phyloP scores from a whole-genome alignment of 2,329 filamentous ascomycete species.

The Beauveria bassiana region DNA sequence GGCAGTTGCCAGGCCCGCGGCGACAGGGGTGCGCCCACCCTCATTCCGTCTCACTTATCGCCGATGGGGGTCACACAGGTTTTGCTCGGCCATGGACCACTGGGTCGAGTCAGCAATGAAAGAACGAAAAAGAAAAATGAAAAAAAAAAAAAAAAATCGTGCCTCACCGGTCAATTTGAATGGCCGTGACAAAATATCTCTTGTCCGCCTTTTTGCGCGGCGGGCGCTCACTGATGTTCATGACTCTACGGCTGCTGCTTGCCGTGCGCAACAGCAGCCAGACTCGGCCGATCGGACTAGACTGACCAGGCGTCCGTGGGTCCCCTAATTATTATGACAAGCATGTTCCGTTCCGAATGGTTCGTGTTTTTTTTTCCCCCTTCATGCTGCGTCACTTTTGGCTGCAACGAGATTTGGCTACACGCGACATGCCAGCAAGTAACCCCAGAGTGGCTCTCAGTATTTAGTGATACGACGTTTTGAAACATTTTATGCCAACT shows the following conservation, averaged over 20 bases:
- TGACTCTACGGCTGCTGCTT: no score
- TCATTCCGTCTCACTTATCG: neutral
- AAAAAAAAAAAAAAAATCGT: no score
- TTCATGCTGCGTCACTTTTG: no score
- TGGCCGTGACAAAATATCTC: no score
- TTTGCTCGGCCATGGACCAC: neutral
- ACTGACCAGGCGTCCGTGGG: neutral
- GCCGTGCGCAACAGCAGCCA: neutral
- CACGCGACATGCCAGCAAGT: no score
- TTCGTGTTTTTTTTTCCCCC: no score
- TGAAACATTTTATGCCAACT: neutral
- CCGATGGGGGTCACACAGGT: neutral
- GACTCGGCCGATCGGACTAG: slow-evolving; percentile 8
- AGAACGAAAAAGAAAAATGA: no score
- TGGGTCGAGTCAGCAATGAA: neutral
- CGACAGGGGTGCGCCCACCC: neutral
- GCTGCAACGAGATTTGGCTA: no score
- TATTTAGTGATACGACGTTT: neutral
- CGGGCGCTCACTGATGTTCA: no score
- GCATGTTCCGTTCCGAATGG: no score
- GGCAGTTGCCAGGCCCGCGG: neutral
- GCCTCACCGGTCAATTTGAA: no score
- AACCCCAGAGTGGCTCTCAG: neutral
- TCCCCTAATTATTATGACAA: neutral
- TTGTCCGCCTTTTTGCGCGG: no score